phyloP scores from a whole-genome alignment of 2,329 filamentous ascomycete genomes.

The Neofusicoccum kwambonambiense region DNA sequence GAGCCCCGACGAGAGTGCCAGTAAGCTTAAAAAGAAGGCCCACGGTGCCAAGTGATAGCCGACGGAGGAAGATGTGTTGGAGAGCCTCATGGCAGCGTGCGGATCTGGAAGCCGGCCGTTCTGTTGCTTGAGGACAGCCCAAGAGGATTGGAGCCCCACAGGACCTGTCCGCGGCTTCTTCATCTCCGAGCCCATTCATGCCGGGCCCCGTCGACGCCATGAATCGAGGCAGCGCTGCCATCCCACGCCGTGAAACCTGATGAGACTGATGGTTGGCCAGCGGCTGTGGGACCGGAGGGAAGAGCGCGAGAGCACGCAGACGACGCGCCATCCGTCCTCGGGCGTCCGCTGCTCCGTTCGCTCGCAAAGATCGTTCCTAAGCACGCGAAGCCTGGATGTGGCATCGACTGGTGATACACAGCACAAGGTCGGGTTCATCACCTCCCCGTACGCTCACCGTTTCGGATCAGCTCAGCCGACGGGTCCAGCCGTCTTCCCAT shows the following conservation, averaged over 20 bases:
- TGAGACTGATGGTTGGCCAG: no score
- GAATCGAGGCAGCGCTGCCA: background rate
- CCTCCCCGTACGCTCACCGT: background rate
- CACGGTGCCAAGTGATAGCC: background rate
- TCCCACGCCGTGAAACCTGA: no score
- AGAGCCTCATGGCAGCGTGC: no score
- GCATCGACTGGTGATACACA: background rate
- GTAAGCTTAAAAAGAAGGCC: background rate
- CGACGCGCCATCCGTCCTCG: background rate
- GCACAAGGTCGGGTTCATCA: background rate
- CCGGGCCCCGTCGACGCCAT: background rate
- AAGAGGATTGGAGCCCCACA: no score
- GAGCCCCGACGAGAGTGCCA: background rate
- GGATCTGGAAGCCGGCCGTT: no score
- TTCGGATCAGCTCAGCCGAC: background rate
- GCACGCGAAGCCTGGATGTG: background rate
- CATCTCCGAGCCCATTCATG: no score
- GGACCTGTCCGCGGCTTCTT: no score
- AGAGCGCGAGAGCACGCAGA: background rate
- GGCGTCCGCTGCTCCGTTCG: background rate
- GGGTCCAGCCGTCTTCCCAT: background rate
- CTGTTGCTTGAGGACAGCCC: no score
- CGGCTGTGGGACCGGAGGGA: no score
- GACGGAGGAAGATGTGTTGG: background rate
- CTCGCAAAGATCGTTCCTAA: background rate